These are phyloP conservation scores for Arthrobotrys musiformis DNA, from an alignment of 2,329 filamentous ascomycete genomes.

Conservation along the genomic window DNA sequence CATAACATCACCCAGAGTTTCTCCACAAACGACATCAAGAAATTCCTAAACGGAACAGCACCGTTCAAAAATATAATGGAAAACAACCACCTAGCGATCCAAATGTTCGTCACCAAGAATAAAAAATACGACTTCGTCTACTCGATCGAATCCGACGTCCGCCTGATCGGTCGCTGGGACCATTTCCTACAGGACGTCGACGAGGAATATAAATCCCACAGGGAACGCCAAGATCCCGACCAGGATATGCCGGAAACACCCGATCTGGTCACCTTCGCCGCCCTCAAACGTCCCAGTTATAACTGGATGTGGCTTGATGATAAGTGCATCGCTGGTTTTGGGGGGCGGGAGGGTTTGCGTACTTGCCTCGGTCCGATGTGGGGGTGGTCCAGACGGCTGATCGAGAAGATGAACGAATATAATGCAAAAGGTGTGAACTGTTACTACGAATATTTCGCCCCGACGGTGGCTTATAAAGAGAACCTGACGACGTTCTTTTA, in stretches of 20 bases:
- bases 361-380: constrained; percentile 30
- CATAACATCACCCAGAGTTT: neutral
- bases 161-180: constrained; percentile 38
- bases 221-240: neutral
- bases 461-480: constrained; percentile 25
- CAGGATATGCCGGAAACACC: constrained; percentile 28
- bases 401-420: constrained; percentile 28
- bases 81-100: constrained; percentile 2
- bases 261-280: constrained; percentile 14
- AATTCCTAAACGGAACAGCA: neutral
- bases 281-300: neutral
- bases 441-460: constrained; percentile 50
- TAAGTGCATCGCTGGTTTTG: constrained; percentile 19
- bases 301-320: constrained; percentile 19
- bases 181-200: constrained; percentile 14
- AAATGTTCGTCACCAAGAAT: constrained; percentile 38
- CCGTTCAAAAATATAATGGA: constrained; percentile 10
- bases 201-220: constrained; percentile 23
- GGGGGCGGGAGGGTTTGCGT: constrained; percentile 10
- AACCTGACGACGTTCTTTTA: constrained; percentile 47
- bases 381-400: constrained; percentile 46
- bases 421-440: constrained; percentile 32
- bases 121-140: constrained; percentile 42
- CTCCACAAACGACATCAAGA: neutral
- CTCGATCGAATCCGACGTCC: constrained; percentile 24